phyloP scores from a whole-genome alignment of 257 asterid species.

The Scutellaria galericulata region DNA sequence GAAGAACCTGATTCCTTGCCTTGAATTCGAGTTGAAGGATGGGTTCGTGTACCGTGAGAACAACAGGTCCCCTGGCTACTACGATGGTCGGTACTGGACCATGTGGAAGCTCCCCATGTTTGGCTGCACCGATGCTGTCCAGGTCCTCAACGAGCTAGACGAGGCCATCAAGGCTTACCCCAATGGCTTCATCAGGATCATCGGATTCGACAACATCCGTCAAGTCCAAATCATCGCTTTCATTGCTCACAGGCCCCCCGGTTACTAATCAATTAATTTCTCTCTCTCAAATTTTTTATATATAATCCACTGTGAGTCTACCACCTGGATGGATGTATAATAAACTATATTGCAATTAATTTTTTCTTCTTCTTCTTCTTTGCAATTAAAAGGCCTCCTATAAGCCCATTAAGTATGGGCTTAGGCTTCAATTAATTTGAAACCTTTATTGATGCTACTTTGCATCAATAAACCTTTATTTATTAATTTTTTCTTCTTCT shows the following conservation, averaged over 20 bases:
- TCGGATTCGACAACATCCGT: conserved; percentile 35
- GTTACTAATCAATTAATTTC: not conserved
- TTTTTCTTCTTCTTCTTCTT: too few species aligned
- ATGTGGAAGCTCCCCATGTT: conserved; percentile 60
- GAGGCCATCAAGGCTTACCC: conserved; percentile 40
- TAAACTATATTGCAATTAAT: too few species aligned
- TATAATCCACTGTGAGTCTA: too few species aligned
- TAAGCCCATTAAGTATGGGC: too few species aligned
- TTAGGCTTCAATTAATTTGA: too few species aligned
- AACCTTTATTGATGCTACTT: too few species aligned
- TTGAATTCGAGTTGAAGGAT: conserved; percentile 49
- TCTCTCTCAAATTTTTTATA: too few species aligned
- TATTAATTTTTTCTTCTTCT: too few species aligned
- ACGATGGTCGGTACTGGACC: conserved; percentile 55
- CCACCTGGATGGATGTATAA: too few species aligned
- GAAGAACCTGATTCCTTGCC: conserved; percentile 48
- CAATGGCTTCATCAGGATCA: conserved; percentile 35
- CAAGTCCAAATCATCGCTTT: conserved; percentile 12
- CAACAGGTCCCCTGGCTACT: conserved; percentile 51
- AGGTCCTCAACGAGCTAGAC: conserved; percentile 45
- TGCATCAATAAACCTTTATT: too few species aligned
- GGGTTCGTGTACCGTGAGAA: conserved; percentile 43
- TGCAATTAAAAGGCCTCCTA: too few species aligned
- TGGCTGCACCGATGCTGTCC: conserved; percentile 46
- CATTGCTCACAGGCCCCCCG: conserved; percentile 17